Base-by-base conservation (phyloP, 225 moss, liverwort and hornwort genomes). In the Thuidium tamariscinum region DNA sequence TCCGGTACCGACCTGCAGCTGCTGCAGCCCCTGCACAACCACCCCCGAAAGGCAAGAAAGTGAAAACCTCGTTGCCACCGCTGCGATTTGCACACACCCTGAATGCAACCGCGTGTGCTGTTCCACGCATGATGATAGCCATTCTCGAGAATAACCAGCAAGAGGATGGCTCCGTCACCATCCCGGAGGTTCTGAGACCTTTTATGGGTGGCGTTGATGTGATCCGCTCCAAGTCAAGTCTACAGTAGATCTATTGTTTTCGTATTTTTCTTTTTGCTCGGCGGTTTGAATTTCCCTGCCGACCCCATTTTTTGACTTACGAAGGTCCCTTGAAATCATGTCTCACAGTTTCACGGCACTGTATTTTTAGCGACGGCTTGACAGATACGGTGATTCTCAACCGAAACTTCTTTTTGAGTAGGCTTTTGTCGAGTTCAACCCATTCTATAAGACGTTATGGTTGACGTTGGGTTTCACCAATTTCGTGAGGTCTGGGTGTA, bases 91-190 rank as follows among this genome's bases (percentile, higher is more conserved):
- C 87, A 8, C 99, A 99, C 89, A 97, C 99, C 8, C 82, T 99
- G 66, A 99, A 99, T 86, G 97, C 99, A 49, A 99, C 97, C 27
- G 99, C 97, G 9, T 99, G 99, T 91, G 99, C 99, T 55, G 94
- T 96, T 27, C 99, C 99, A 8, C 91, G 99, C 36, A 97, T 99
- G 99, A 93, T 99, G 75, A 95, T 99, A 69, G 95, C 99, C 56
- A 95, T 99, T 74, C 91, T 99, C n/a, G 99, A 99, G 86, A 97
- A 90, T 41, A 94, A 95, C 68, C 99, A 99, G 77, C 87, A 91
- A 90, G 95, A 88, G 56, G 94, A 99, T 79, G 99, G 99, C n/a
- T 97, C 99, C 7, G 88, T 99, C 39, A 77, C 85, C 44, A 82
- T 99, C 71, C 99, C 99, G 57, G 89, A 95, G 87, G 92, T 94